Percentiles rank a stretch among this genome's conserved stretches.
Evolutionary conservation across 305 asterid species (phyloP).

Genomic region (Solanum hybrid): DNA sequence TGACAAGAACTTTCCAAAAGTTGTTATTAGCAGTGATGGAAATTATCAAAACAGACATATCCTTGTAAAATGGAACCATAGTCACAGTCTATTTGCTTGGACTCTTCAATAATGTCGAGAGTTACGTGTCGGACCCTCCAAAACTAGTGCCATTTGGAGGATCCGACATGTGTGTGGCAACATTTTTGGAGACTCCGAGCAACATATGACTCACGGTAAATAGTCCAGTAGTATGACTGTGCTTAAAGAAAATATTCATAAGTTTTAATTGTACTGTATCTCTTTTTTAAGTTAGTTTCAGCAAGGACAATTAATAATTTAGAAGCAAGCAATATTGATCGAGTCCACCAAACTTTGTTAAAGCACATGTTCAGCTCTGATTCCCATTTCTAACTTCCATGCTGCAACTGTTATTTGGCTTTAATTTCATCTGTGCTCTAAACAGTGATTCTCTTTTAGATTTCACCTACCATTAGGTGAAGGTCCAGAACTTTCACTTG

Average conservation of each 20-base stretch:
- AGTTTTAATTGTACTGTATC: not conserved
- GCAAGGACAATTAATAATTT: not conserved
- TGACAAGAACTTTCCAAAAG: not conserved
- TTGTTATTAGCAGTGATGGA: not conserved
- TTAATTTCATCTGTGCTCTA: not conserved
- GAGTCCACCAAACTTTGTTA: not conserved
- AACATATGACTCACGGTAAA: not conserved
- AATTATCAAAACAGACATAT: not conserved
- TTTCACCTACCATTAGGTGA: not conserved
- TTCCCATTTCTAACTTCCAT: not conserved
- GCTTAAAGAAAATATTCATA: not conserved
- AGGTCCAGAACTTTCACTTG: not conserved
- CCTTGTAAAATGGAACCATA: not conserved
- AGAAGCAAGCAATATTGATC: not conserved
- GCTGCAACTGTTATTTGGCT: not conserved
- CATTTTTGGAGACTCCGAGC: not conserved
- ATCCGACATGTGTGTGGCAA: not conserved
- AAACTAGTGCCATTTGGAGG: not conserved
- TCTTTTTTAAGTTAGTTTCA: not conserved
- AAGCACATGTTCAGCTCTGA: not conserved
- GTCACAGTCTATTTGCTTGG: not conserved
- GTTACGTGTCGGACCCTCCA: not conserved
- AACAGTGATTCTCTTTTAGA: not conserved
- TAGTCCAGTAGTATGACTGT: not conserved
- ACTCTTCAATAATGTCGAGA: not conserved